phyloP scores from a whole-genome alignment of 257 asterid species.

The Gentiana straminea region DNA sequence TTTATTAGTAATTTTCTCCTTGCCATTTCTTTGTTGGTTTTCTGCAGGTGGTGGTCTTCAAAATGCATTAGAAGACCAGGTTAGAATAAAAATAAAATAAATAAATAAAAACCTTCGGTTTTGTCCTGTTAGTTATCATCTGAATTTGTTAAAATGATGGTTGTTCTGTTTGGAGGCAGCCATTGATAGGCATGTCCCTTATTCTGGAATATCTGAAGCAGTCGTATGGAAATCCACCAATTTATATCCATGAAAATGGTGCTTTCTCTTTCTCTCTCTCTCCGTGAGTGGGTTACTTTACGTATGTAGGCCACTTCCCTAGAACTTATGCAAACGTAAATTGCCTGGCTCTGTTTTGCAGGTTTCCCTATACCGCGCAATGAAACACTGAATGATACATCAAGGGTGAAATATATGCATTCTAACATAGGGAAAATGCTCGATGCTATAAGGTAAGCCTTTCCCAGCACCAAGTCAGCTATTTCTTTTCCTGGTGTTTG shows the following conservation, averaged over 20 bases:
- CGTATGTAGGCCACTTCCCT: too few relatives aligned
- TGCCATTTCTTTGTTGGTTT: background rate
- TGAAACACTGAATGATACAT: slow-evolving; percentile 13
- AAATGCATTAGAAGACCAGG: too few relatives aligned
- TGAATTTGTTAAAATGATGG: too few relatives aligned
- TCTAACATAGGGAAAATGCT: slow-evolving; percentile 12
- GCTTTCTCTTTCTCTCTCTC: background rate
- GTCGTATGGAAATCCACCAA: slow-evolving; percentile 34
- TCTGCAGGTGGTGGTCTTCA: too few relatives aligned
- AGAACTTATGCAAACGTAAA: too few relatives aligned
- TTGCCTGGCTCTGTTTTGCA: background rate
- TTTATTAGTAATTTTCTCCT: background rate
- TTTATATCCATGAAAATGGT: slow-evolving; percentile 36
- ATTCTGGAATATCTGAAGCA: slow-evolving; percentile 31
- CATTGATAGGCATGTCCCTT: too few relatives aligned
- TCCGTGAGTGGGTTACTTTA: background rate
- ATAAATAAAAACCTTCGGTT: too few relatives aligned
- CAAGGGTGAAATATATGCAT: slow-evolving; percentile 12
- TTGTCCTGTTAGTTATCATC: too few relatives aligned
- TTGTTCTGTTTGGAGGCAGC: background rate
- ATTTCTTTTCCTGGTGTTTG: too few relatives aligned
- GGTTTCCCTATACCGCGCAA: slow-evolving; percentile 9
- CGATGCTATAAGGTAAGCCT: slow-evolving; percentile 18
- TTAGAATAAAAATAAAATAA: too few relatives aligned
- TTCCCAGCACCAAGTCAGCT: background rate